phyloP scores from a whole-genome alignment of 1,284 basidiomycete species.

The Cryptococcus deneoformans region DNA sequence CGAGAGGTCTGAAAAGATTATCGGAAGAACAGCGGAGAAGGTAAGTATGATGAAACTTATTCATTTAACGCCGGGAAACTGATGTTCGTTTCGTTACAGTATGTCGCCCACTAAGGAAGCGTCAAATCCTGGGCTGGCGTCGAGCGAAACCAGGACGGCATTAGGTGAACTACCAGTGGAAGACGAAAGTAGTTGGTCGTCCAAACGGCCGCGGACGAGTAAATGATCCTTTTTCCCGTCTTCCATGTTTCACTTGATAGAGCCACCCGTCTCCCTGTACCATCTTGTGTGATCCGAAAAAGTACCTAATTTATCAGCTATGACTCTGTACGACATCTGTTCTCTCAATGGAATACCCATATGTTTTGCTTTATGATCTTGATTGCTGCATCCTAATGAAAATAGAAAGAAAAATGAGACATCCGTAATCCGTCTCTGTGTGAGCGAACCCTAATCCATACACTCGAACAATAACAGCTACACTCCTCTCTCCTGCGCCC shows the following conservation, averaged over 20 bases:
- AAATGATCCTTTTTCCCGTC: not conserved
- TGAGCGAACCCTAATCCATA: not conserved
- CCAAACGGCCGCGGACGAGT: constrained; percentile 21
- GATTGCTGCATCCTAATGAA: not conserved
- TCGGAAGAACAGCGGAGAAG: constrained; percentile 14
- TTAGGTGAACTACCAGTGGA: constrained; percentile 20
- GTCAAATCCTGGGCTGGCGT: not conserved
- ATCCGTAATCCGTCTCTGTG: too few species aligned
- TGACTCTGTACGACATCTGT: too few species aligned
- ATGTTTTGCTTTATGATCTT: too few species aligned
- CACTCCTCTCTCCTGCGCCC: not conserved
- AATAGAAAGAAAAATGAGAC: not conserved
- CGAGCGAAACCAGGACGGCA: constrained; percentile 11
- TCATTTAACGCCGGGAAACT: not conserved
- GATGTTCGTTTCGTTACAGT: not conserved
- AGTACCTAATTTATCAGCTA: too few species aligned
- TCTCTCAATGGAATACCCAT: too few species aligned
- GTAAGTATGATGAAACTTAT: constrained; percentile 14
- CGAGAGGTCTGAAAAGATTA: constrained; percentile 35
- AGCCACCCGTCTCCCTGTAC: too few species aligned
- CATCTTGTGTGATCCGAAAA: too few species aligned
- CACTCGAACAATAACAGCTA: not conserved
- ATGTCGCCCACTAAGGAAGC: constrained; percentile 8
- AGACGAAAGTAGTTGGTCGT: constrained; percentile 12
- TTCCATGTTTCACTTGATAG: too few species aligned